These are phyloP conservation scores for Danielozyma ontarioensis DNA, from an alignment of 805 yeast genomes.

Conservation along the genomic window DNA sequence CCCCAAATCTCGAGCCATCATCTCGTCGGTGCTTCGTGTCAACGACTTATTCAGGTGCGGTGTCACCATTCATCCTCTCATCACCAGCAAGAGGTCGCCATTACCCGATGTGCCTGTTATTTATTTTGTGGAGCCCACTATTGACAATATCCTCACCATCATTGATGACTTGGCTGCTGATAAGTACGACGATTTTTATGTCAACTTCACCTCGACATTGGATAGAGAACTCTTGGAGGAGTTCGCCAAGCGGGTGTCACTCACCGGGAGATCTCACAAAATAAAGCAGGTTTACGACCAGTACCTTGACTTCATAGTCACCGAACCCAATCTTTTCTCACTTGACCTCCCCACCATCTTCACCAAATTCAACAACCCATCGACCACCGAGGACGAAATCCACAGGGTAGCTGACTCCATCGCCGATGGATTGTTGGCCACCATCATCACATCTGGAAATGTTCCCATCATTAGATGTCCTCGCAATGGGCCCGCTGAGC, in stretches of 20 bases:
- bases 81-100: constrained; percentile 68
- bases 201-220: constrained; percentile 82
- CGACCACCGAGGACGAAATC: constrained; percentile 70
- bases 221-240: constrained; percentile 78
- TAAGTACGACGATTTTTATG: constrained; percentile 71
- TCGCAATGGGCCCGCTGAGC: constrained; percentile 91
- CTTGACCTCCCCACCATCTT: constrained; percentile 66
- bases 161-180: constrained; percentile 69
- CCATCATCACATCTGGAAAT: constrained; percentile 69
- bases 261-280: constrained; percentile 61
- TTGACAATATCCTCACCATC: constrained; percentile 64
- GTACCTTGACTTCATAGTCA: constrained; percentile 84
- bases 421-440: constrained; percentile 76
- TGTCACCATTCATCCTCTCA: constrained; percentile 80
- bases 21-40: constrained; percentile 88
- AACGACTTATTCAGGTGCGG: constrained; percentile 88
- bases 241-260: constrained; percentile 77
- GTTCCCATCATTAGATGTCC: constrained; percentile 91
- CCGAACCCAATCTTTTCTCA: constrained; percentile 88
- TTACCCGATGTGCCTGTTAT: constrained; percentile 93
- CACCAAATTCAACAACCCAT: constrained; percentile 63
- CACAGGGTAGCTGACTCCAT: constrained; percentile 61
- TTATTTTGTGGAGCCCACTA: constrained; percentile 85
- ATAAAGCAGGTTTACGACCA: constrained; percentile 92
- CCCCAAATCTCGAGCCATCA: constrained; percentile 70